Base-by-base conservation (phyloP, 1,284 basidiomycete genomes). In the Ustilago lituana region DNA sequence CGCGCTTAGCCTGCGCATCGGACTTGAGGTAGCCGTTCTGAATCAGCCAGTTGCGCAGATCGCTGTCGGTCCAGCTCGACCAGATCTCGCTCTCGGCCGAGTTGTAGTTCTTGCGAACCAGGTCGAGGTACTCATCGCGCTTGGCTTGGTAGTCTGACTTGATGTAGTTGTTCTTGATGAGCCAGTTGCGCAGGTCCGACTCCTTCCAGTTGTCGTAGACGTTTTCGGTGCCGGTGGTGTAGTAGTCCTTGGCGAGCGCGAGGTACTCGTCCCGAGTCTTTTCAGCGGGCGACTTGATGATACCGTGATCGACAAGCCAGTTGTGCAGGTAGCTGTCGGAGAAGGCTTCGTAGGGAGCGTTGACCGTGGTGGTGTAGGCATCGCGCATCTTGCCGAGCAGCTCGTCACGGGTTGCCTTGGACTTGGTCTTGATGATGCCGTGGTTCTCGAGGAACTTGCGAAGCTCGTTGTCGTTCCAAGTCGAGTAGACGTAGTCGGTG, bases 401-500 rank as follows among this genome's bases (percentile, higher is more conserved):
- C 51, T 78, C 66, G 41, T 79, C 76, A 23, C 77, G 72, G 14
- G 63, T 73, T 9, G 69, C 65, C 54, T 68, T 47, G 11, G 66
- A 56, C 40, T 77, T 71, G 38, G 78, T 73, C 67, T 79, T 75
- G 50, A 74, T 70, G 31, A 78, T 29, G 44, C 75, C 74, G 22
- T 77, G 48, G 35, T 58, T 45, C 53, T 71, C 67, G 60, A 81
- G 72, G 64, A 49, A 81, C 19, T 44, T 40, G 20, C 73, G 65
- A 32, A 81, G 69, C 29, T 79, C 60, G 43, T 74, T 70, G 51
- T 65, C 71, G 66, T 73, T 67, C 79, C 78, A 80, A 9, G 54
- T 45, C n/a, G 73, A 74, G 73, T 75, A 81, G 52, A 78, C 64
- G 54, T 80, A 82, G 70, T 82, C 79, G 47, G 70, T 72, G 45